Evolutionary conservation across 2,329 filamentous ascomycete genomes (phyloP).

Genomic region (Pseudomassariella vexata): DNA sequence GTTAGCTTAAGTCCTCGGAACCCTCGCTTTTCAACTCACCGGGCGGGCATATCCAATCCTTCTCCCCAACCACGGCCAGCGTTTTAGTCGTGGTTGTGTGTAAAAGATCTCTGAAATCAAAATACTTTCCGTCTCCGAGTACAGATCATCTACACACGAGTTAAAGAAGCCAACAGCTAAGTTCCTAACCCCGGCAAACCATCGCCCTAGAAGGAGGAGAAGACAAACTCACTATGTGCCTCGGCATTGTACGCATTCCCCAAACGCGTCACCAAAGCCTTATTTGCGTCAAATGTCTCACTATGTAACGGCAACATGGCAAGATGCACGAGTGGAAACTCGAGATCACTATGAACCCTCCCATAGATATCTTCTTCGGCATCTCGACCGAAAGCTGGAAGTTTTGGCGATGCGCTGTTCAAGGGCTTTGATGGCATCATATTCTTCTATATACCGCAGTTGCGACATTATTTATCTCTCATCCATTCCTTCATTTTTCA

Average conservation of each 20-base stretch:
- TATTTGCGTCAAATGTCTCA: conserved; percentile 27
- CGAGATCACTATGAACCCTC: conserved; percentile 26
- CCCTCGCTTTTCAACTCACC: conserved; percentile 15
- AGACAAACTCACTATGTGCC: conserved; percentile 26
- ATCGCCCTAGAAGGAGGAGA: no score
- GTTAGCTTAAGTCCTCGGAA: no score
- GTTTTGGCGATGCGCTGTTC: conserved; percentile 23
- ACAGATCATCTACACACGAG: conserved; percentile 31
- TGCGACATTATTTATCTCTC: no score
- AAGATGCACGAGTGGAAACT: conserved; percentile 30
- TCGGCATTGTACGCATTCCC: conserved; percentile 26
- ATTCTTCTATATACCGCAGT: no score
- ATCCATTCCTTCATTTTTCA: no score
- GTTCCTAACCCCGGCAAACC: no score
- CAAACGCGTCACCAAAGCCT: conserved; percentile 21
- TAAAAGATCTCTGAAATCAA: conserved; percentile 27
- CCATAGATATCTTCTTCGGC: conserved; percentile 31
- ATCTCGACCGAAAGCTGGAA: conserved; percentile 29
- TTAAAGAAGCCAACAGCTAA: no score
- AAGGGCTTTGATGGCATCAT: conserved; percentile 23
- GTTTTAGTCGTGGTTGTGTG: conserved; percentile 24
- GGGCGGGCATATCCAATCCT: conserved; percentile 33
- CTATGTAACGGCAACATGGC: conserved; percentile 31
- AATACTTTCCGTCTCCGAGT: conserved; percentile 27
- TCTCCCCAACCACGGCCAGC: conserved; percentile 27